Base-by-base conservation (phyloP, 768 basidiomycete species). In the Tremella yokohamensis region DNA sequence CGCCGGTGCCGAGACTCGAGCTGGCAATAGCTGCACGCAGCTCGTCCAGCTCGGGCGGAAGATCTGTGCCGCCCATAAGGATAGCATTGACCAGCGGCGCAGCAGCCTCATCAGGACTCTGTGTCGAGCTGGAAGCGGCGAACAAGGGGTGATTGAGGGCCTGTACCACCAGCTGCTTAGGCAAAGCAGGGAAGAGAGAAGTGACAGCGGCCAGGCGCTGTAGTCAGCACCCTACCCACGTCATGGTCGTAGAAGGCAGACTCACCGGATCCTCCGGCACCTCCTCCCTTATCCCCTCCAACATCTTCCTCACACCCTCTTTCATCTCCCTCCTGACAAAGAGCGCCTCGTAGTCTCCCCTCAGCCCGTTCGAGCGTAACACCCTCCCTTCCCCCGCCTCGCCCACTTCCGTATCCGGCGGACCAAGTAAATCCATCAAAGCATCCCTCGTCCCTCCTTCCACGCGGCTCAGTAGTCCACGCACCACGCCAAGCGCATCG, bases 11-110 rank as follows among this genome's bases (percentile, higher is more conserved):
- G 15, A 40, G 18, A 40, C 39, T n/a, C n/a, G 29, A 34, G 29
- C 11, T 11, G 29, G 11, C 6, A 8, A 45, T 18, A 6, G 42
- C 22, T 4, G 42, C 42, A 8, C 77, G 18, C 78, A 88, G 26
- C 81, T 92, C 55, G 82, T 82, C 61, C 81, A 88, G 74, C 79
- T 93, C 56, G 81, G 85, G 68, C 78, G 85, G 57, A 83, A 84
- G 68, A 78, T 82, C 57, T 78, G 81, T 29, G 83, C 90, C 67
- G 83, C 87, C 63, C 24, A 52, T 58, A n/a, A 76, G 62, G 37
- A 76, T 70, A 13, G 63, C 62, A 9, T 76, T 69, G 40, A 73
- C 63, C 0, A 76, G 49, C 1, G 65, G 66, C 24, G 70, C 66
- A 13, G 66, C 69, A 39, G 49, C 55, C 18, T 63, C 64, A 15